phyloP scores from a whole-genome alignment of 768 basidiomycete species.

The Termitomyces titanicus region DNA sequence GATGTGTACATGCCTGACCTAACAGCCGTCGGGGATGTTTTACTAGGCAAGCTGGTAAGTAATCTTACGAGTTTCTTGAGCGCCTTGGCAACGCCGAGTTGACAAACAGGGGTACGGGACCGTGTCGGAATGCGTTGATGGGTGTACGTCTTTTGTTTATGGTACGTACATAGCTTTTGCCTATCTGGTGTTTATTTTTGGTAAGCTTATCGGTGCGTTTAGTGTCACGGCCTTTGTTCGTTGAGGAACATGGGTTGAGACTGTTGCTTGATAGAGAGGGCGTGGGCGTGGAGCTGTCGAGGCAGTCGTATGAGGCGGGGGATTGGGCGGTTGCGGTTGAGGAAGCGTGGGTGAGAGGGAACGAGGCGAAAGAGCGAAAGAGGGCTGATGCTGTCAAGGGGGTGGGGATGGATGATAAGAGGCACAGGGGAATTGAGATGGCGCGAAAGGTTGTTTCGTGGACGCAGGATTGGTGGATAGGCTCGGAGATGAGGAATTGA shows the following conservation, averaged over 20 bases:
- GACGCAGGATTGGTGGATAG: conserved; percentile 36
- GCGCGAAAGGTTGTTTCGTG: conserved; percentile 49
- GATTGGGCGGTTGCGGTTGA: conserved; percentile 62
- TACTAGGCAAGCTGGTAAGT: conserved; percentile 75
- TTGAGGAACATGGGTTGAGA: conserved; percentile 76
- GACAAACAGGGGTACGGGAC: conserved; percentile 69
- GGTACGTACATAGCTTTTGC: conserved; percentile 38
- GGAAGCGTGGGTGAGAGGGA: conserved; percentile 54
- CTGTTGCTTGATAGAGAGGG: conserved; percentile 61
- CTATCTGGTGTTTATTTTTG: conserved; percentile 2
- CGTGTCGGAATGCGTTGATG: conserved; percentile 74
- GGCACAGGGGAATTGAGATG: conserved; percentile 40
- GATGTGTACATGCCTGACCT: conserved; percentile 84
- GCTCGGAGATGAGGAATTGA: conserved; percentile 2
- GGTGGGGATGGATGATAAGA: conserved; percentile 35
- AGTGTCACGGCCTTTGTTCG: conserved; percentile 78
- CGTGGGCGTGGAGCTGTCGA: conserved; percentile 64
- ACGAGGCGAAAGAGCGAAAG: conserved; percentile 42
- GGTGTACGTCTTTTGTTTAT: conserved; percentile 75
- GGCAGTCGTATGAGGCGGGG: conserved; percentile 65
- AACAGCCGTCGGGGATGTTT: conserved; percentile 67
- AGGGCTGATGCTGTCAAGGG: conserved; percentile 34
- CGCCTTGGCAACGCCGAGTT: neutral
- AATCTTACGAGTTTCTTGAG: neutral
- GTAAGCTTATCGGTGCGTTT: neutral